Evolutionary conservation across 345 rosid species (phyloP), one percentile per base, ranked within the genome.

Genomic region (Pseudoturritis turrita): DNA sequence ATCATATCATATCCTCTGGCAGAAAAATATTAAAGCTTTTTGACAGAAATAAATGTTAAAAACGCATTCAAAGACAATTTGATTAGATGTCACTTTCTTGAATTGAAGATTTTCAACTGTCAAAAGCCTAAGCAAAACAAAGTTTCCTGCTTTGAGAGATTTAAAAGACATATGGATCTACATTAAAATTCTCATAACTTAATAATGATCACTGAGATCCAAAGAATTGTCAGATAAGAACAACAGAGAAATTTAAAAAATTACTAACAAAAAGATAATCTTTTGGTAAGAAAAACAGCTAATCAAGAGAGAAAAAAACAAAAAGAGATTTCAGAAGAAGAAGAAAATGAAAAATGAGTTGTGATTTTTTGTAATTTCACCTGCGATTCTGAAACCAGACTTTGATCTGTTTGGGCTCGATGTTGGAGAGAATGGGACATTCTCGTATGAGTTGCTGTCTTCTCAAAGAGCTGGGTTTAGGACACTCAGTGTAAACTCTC

Each of bases 361-460:
- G 5, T 36, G 22, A 37, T 7, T 37, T 18, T 5, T 2, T 19
- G 12, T 6, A 26, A 52, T 3, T 31, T 54, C 19, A 76, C 81
- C 81, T 78, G 54, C 81, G 81, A 49, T 78, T 78, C 46, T 78
- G 81, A 53, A 78, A 78, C 81, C 81, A 78, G 18, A 78, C 81
- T 78, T 78, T 78, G 78, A 77, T 77, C 80, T 77, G 80, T 8
- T 77, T 77, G 0, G 74, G 39, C 15, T 77, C 80, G 28, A 77
- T 78, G 61, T 78, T 67, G 45, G 77, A 72, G 65, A 78, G 78
- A 68, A 78, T 72, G 0, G 81, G 81, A 60, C 81, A 78, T 47
- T 78, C 81, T 28, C 78, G 33, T 4, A 78, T 72, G 22, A 78
- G 81, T 59, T 78, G 81, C 1, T 78, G 81, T 37, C 81, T 72